These are phyloP conservation scores for Globisporangium rhizosaccharum DNA, from an alignment of 352 stramenopile species.

Conservation along the genomic window DNA sequence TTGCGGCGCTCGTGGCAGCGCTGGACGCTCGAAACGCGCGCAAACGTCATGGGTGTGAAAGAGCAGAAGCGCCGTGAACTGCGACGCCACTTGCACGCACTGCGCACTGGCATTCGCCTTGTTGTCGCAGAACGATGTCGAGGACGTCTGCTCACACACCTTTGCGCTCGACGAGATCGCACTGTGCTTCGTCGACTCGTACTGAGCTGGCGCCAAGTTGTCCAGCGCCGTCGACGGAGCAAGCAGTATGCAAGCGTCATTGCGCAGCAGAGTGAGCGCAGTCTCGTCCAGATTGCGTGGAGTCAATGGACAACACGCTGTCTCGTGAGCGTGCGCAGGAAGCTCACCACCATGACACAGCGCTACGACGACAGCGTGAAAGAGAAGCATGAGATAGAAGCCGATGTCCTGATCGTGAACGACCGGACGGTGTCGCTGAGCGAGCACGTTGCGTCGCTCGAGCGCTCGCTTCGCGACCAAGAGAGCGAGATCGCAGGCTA, in stretches of 20 bases:
- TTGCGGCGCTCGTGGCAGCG: slow-evolving; percentile 42
- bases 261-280: slow-evolving; percentile 12
- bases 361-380: slow-evolving; percentile 14
- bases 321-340: slow-evolving; percentile 12
- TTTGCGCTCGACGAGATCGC: slow-evolving; percentile 20
- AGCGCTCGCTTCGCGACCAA: slow-evolving; percentile 21
- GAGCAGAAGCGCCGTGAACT: slow-evolving; percentile 41
- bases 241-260: slow-evolving; percentile 18
- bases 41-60: slow-evolving; percentile 37
- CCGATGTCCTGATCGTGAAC: slow-evolving; percentile 32
- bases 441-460: slow-evolving; percentile 29
- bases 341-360: slow-evolving; percentile 16
- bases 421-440: slow-evolving; percentile 31
- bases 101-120: slow-evolving; percentile 29
- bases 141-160: slow-evolving; percentile 22
- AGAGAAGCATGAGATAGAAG: slow-evolving; percentile 42
- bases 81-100: slow-evolving; percentile 43
- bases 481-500: slow-evolving; percentile 23
- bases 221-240: slow-evolving; percentile 16
- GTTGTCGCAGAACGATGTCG: slow-evolving; percentile 19
- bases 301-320: slow-evolving; percentile 29
- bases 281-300: slow-evolving; percentile 27
- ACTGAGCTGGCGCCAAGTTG: slow-evolving; percentile 16
- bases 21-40: slow-evolving; percentile 38
- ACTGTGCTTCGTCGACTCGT: slow-evolving; percentile 16